Conservation (phyloP, 2,329 filamentous ascomycete genomes). For the Ambrosiella beaveri region DNA sequence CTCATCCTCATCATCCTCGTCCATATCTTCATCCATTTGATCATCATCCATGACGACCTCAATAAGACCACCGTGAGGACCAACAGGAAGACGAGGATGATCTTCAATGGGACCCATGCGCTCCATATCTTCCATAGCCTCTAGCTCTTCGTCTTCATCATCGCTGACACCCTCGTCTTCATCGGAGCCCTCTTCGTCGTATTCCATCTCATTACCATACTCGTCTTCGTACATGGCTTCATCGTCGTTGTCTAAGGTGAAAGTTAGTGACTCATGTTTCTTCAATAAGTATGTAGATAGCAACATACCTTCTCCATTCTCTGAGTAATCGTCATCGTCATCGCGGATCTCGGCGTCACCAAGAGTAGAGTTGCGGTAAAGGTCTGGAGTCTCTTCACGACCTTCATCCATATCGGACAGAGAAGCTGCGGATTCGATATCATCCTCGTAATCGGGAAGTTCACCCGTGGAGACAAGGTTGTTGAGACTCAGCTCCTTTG, state of each 20-base stretch:
- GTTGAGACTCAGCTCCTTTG: slow-evolving; percentile 66
- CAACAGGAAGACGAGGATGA: slow-evolving; percentile 41
- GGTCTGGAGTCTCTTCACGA: slow-evolving; percentile 85
- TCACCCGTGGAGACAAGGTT: slow-evolving; percentile 54
- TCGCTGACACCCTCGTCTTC: slow-evolving; percentile 81
- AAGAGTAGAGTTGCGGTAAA: slow-evolving; percentile 89
- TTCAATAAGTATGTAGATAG: slow-evolving; percentile 13
- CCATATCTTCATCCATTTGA: slow-evolving; percentile 28
- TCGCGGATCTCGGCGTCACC: slow-evolving; percentile 81
- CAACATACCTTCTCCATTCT: slow-evolving; percentile 34
- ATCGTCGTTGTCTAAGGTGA: slow-evolving; percentile 24
- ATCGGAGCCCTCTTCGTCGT: slow-evolving; percentile 60
- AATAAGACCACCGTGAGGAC: slow-evolving; percentile 24
- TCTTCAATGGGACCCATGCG: slow-evolving; percentile 78
- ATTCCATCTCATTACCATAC: slow-evolving; percentile 85
- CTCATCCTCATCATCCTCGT: slow-evolving; percentile 28
- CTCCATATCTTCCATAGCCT: slow-evolving; percentile 28
- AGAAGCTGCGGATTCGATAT: slow-evolving; percentile 73
- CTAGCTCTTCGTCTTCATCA: slow-evolving; percentile 51
- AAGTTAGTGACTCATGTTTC: background rate
- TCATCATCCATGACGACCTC: slow-evolving; percentile 64
- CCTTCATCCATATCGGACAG: slow-evolving; percentile 77
- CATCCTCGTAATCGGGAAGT: slow-evolving; percentile 54
- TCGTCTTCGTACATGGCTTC: slow-evolving; percentile 91
- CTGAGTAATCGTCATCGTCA: slow-evolving; percentile 32